Evolutionary conservation across 306 rosid species (phyloP).

Genomic region (Medicago lupulina): DNA sequence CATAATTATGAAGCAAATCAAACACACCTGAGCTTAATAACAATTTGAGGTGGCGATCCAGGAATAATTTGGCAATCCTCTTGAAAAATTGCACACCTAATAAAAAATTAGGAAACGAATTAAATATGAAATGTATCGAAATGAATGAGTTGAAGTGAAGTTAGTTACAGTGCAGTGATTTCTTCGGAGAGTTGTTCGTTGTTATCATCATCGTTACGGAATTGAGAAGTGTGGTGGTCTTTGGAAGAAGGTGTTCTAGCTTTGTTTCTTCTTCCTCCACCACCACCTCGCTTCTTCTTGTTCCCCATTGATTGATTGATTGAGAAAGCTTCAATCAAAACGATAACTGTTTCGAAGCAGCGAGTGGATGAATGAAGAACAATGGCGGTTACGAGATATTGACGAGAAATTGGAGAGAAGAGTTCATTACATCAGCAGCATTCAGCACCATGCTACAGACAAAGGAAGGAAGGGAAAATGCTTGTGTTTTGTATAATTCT

Average conservation of each 20-base stretch:
- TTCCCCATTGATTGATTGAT: slow-evolving; percentile 62
- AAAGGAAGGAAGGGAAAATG: background rate
- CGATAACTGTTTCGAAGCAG: too few relatives aligned
- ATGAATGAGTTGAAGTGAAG: background rate
- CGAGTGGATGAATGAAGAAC: background rate
- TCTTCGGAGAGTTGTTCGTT: slow-evolving; percentile 86
- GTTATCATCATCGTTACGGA: slow-evolving; percentile 52
- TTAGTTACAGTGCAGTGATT: slow-evolving; percentile 80
- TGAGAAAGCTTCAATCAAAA: slow-evolving; percentile 15
- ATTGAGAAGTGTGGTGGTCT: slow-evolving; percentile 61
- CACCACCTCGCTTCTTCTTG: slow-evolving; percentile 84
- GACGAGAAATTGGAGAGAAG: slow-evolving; percentile 19
- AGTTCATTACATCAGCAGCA: background rate
- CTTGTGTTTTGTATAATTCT: too few relatives aligned
- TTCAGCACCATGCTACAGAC: background rate
- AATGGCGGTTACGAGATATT: slow-evolving; percentile 1
- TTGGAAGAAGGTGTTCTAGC: slow-evolving; percentile 69
- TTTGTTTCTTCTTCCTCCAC: slow-evolving; percentile 62
- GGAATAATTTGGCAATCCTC: slow-evolving; percentile 73
- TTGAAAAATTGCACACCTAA: slow-evolving; percentile 82
- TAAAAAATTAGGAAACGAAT: background rate
- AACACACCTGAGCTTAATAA: slow-evolving; percentile 71
- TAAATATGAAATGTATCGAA: background rate
- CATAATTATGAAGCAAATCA: background rate
- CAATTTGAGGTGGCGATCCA: slow-evolving; percentile 66